Evolutionary conservation across 116 monocot genomes (phyloP), one percentile per base, ranked within the genome.

Genomic region (Phalaenopsis hybrid): DNA sequence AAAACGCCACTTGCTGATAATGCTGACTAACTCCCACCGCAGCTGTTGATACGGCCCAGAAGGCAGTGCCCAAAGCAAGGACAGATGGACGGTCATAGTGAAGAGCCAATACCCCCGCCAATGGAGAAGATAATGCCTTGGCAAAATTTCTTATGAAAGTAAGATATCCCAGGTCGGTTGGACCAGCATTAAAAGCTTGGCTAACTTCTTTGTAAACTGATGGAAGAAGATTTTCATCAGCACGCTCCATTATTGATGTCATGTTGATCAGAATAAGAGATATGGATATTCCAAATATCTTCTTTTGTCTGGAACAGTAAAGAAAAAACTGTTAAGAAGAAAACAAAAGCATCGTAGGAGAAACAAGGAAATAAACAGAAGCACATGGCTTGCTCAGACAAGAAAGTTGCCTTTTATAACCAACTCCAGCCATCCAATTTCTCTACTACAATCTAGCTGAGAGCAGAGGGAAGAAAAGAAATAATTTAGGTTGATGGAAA

Each of bases 201-300:
- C 95, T 95, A 33, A 95, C 92, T 92, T 95, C 95, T 80, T 88
- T 95, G 77, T 95, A 95, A 83, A 95, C 95, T 73, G 95, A 86
- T 67, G 95, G 95, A 83, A 95, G 91, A 73, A 95, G 93, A 88
- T 90, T 95, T 86, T 95, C 95, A 86, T 95, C 93, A 28, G 95
- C 91, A 17, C 88, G 89, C 80, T 95, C 95, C 91, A 95, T 88
- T 73, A 95, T 83, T 59, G 95, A 89, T 46, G 90, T 93, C 91
- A 93, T 11, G 77, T 93, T 95, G 76, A 95, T 93, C 43, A 95
- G 93, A 84, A 95, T 81, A 43, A 95, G 93, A 17, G 95, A 95
- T 57, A 95, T 41, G 4, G 95, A 95, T 65, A 93, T 81, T 55
- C 95, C 95, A 77, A 83, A 91, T 37, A 92, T 81, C 59, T 79